Percentiles rank a stretch among this genome's conserved stretches.
Evolutionary conservation across 345 rosid species (phyloP).

Genomic region (Sonneratia alba): DNA sequence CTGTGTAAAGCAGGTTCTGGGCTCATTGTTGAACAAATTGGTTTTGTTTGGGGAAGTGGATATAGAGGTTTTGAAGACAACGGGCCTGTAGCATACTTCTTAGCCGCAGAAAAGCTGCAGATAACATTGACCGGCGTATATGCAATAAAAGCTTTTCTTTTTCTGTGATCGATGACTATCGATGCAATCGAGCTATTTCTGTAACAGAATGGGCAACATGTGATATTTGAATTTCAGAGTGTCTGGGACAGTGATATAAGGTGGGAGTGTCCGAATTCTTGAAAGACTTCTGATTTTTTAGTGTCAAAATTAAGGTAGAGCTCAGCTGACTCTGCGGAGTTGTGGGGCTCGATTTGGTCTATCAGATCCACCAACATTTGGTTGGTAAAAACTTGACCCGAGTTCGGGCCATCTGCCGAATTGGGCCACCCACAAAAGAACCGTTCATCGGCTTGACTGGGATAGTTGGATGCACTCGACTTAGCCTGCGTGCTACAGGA

Average conservation of each 20-base stretch:
- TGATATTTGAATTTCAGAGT: neutral
- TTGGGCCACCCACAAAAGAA: too few relatives aligned
- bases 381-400: neutral
- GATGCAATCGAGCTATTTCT: too few relatives aligned
- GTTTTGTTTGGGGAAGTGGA: neutral
- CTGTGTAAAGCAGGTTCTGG: neutral
- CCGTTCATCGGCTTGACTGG: neutral
- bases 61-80: neutral
- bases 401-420: neutral
- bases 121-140: neutral
- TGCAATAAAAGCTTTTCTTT: neutral
- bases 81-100: neutral
- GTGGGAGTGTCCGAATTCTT: neutral
- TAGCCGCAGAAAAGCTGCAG: neutral
- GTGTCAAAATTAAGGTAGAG: neutral
- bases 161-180: too few relatives aligned
- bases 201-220: neutral
- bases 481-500: neutral
- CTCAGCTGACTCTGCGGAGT: neutral
- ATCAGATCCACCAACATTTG: neutral
- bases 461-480: neutral
- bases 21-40: neutral
- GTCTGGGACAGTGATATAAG: too few relatives aligned
- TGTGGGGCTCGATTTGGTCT: neutral
- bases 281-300: neutral